Conservation (phyloP, 139 green algal species). For the Limnomonas spitsbergensis region DNA sequence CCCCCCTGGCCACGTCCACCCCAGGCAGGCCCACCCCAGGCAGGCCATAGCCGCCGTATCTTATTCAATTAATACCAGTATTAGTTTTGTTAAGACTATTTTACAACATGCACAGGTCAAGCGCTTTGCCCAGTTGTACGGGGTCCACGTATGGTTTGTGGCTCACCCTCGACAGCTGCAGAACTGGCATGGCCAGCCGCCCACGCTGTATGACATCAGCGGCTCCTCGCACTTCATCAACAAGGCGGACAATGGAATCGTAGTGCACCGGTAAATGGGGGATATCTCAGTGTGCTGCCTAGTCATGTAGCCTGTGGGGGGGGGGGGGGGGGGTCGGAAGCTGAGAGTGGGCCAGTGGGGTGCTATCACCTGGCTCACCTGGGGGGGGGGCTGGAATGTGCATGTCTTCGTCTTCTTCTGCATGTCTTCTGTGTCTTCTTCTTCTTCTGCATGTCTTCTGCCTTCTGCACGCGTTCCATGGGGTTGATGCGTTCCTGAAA, state of each 20-base stretch:
- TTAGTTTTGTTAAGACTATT: too few relatives aligned
- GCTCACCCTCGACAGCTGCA: slow-evolving; percentile 85
- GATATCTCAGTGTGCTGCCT: background rate
- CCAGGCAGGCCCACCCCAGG: too few relatives aligned
- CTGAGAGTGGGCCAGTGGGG: too few relatives aligned
- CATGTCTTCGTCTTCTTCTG: background rate
- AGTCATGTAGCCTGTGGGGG: too few relatives aligned
- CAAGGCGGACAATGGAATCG: slow-evolving; percentile 95
- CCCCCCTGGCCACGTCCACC: too few relatives aligned
- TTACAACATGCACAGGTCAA: slow-evolving; percentile 14
- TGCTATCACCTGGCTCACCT: too few relatives aligned
- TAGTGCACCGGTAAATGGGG: slow-evolving; percentile 70
- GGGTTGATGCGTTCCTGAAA: too few relatives aligned
- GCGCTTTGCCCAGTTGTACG: slow-evolving; percentile 62
- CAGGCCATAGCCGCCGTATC: too few relatives aligned
- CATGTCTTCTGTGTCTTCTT: background rate
- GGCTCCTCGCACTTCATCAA: slow-evolving; percentile 96
- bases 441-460: background rate
- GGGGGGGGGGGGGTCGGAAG: too few relatives aligned
- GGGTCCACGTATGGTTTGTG: slow-evolving; percentile 96
- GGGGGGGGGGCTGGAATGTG: background rate
- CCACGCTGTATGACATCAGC: slow-evolving; percentile 88
- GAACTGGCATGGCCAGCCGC: slow-evolving; percentile 76
- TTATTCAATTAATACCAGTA: too few relatives aligned
- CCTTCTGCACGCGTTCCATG: too few relatives aligned